Conservation (phyloP, 768 basidiomycete species). For the Pisolithus microcarpus region DNA sequence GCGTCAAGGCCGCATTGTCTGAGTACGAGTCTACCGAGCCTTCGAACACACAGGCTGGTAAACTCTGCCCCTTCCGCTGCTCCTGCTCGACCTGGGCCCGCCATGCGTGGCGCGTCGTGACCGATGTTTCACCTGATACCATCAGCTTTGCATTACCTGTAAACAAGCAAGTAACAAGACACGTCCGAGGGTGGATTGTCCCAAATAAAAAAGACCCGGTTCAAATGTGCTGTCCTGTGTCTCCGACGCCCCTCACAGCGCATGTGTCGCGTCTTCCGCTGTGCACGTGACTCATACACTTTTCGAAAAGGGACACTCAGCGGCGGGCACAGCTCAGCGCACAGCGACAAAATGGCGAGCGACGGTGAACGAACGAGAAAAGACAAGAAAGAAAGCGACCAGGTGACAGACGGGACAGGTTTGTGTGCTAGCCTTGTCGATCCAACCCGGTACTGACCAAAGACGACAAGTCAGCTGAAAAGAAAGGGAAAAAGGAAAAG, state of each 20-base stretch:
- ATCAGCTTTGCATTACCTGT: slow-evolving; percentile 4
- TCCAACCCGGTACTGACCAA: slow-evolving; percentile 4
- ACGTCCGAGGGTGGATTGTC: background rate
- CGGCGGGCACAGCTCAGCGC: too few relatives aligned
- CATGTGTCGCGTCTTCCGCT: background rate
- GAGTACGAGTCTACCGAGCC: slow-evolving; percentile 13
- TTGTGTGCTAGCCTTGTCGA: background rate
- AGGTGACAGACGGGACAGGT: slow-evolving; percentile 19
- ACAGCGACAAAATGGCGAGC: background rate
- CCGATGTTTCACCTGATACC: slow-evolving; percentile 16
- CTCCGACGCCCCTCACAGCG: background rate
- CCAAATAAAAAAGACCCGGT: too few relatives aligned
- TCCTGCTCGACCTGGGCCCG: slow-evolving; percentile 17
- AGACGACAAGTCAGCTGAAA: slow-evolving; percentile 12
- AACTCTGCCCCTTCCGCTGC: background rate
- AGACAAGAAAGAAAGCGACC: slow-evolving; percentile 4
- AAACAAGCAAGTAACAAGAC: background rate
- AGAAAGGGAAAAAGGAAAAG: slow-evolving; percentile 34
- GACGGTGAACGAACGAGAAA: background rate
- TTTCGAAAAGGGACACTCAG: too few relatives aligned
- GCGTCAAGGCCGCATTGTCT: slow-evolving; percentile 15
- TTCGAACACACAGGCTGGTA: background rate
- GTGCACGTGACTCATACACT: slow-evolving; percentile 1
- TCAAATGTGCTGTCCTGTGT: too few relatives aligned
- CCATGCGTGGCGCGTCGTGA: slow-evolving; percentile 26